Evolutionary conservation across 352 stramenopile genomes (phyloP).

Genomic region (Pythium sukuiense): DNA sequence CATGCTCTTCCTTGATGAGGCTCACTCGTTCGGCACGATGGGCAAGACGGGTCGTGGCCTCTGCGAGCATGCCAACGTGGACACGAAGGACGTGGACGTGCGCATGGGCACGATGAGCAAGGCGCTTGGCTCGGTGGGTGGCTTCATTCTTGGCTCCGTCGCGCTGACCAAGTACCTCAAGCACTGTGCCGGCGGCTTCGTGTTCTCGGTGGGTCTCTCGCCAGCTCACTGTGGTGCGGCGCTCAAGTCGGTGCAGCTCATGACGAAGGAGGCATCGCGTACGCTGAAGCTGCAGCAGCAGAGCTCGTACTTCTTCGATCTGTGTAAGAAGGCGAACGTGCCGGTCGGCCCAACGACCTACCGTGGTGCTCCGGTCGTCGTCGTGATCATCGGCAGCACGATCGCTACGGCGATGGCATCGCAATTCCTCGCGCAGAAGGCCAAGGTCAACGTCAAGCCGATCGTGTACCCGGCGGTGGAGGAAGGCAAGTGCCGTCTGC

Average conservation of each 20-base stretch:
- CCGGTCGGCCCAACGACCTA: constrained; percentile 62
- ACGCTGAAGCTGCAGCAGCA: constrained; percentile 64
- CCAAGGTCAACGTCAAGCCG: constrained; percentile 76
- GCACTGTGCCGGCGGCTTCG: constrained; percentile 42
- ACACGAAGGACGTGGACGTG: constrained; percentile 35
- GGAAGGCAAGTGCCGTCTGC: constrained; percentile 79
- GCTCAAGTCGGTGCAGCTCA: constrained; percentile 69
- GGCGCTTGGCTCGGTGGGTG: constrained; percentile 35
- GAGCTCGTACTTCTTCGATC: constrained; percentile 73
- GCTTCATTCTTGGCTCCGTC: constrained; percentile 37
- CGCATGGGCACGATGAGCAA: constrained; percentile 53
- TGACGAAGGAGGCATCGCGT: constrained; percentile 54
- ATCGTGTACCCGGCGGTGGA: constrained; percentile 87
- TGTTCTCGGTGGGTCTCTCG: constrained; percentile 52
- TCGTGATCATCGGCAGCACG: constrained; percentile 80
- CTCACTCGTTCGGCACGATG: constrained; percentile 42
- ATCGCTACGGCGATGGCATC: constrained; percentile 76
- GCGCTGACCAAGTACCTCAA: constrained; percentile 39
- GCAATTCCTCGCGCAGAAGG: constrained; percentile 51
- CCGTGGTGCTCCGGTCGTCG: constrained; percentile 69
- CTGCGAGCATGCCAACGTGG: constrained; percentile 33
- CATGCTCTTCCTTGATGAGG: constrained; percentile 40
- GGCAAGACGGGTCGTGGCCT: constrained; percentile 40
- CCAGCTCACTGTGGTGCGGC: constrained; percentile 67
- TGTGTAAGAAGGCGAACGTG: constrained; percentile 65